These are phyloP conservation scores for Serendipita sp. DNA, from an alignment of 768 basidiomycete species.

Conservation along the genomic window DNA sequence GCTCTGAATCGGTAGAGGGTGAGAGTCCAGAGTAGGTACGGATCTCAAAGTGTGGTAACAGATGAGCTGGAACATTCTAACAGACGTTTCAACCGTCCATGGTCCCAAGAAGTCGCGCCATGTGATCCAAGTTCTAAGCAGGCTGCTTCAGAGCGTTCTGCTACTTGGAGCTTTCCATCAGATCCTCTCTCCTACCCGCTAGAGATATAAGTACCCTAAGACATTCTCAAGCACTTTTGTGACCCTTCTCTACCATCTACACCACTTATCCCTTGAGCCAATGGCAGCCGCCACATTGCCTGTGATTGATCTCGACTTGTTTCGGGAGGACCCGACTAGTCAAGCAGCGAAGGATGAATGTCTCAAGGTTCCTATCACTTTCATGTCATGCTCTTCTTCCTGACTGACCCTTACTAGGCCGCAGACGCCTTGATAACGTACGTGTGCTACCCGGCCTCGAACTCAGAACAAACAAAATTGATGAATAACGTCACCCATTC, in stretches of 20 bases:
- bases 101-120: not conserved
- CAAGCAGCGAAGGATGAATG: conserved; percentile 42
- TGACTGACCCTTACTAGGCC: conserved; percentile 30
- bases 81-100: not conserved
- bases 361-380: conserved; percentile 31
- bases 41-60: too few relatives aligned
- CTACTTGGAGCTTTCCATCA: not conserved
- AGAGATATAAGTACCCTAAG: not conserved
- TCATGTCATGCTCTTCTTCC: conserved; percentile 2
- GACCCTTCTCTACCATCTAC: not conserved
- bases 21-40: too few relatives aligned
- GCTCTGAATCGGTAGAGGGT: not conserved
- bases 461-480: not conserved
- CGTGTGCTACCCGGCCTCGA: not conserved
- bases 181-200: not conserved
- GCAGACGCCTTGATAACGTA: conserved; percentile 58
- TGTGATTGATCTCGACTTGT: conserved; percentile 63
- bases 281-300: conserved; percentile 29
- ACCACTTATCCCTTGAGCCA: not conserved
- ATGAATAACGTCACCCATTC: not conserved
- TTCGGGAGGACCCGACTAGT: conserved; percentile 33
- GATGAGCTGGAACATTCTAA: not conserved
- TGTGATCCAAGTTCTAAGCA: not conserved
- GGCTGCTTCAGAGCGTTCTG: too few relatives aligned
- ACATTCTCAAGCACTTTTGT: not conserved